phyloP scores from a whole-genome alignment of 75 land plant species.

The Picea glauca region DNA sequence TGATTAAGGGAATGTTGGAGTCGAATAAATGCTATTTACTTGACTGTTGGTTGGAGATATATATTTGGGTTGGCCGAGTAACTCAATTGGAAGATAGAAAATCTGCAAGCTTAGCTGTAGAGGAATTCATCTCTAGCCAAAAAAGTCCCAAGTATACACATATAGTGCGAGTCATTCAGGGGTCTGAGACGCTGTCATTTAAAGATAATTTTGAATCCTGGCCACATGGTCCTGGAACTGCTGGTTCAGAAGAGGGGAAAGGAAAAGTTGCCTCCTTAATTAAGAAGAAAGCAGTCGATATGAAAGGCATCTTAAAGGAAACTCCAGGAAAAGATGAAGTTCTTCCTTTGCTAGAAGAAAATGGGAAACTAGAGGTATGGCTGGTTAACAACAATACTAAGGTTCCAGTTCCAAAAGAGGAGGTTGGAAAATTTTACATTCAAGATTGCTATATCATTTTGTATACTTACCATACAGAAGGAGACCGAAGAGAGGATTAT shows the following conservation, averaged over 20 bases:
- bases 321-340: slow-evolving; percentile 37
- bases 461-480: slow-evolving; percentile 27
- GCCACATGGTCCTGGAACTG: slow-evolving; percentile 26
- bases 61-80: slow-evolving; percentile 69
- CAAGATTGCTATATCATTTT: too few relatives aligned
- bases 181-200: slow-evolving; percentile 52
- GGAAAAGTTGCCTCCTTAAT: slow-evolving; percentile 55
- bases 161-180: slow-evolving; percentile 44
- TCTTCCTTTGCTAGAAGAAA: slow-evolving; percentile 25
- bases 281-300: slow-evolving; percentile 45
- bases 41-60: slow-evolving; percentile 50
- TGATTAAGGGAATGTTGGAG: slow-evolving; percentile 29
- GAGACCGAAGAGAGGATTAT: slow-evolving; percentile 35
- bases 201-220: slow-evolving; percentile 45
- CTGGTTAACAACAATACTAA: too few relatives aligned
- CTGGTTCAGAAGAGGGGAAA: slow-evolving; percentile 42
- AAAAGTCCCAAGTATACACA: slow-evolving; percentile 28
- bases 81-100: slow-evolving; percentile 53
- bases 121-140: slow-evolving; percentile 42
- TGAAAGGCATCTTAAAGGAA: slow-evolving; percentile 42
- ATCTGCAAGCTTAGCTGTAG: slow-evolving; percentile 30
- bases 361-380: slow-evolving; percentile 44
- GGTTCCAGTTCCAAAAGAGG: too few relatives aligned
- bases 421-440: too few relatives aligned
- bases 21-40: slow-evolving; percentile 64